phyloP scores from a whole-genome alignment of 495 filamentous ascomycete species.

The Penicillium desertorum region DNA sequence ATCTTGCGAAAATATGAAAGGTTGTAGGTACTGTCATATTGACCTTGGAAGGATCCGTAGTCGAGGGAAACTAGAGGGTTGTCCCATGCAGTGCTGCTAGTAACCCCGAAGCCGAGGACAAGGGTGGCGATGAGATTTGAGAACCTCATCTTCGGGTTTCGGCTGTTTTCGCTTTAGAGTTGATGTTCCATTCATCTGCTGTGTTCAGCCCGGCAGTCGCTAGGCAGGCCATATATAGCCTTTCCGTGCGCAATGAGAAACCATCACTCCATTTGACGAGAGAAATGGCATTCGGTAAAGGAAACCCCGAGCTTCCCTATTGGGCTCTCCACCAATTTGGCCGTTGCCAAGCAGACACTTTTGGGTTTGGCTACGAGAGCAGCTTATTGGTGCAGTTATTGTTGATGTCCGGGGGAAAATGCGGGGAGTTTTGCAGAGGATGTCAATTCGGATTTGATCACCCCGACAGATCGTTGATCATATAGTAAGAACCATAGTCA shows the following conservation, averaged over 20 bases:
- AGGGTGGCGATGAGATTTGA: neutral
- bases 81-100: constrained; percentile 19
- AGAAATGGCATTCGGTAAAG: neutral
- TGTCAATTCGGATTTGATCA: constrained; percentile 19
- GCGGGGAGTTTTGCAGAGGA: constrained; percentile 15
- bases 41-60: constrained; percentile 60
- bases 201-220: neutral
- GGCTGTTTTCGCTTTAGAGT: neutral
- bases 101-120: constrained; percentile 13
- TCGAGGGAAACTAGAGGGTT: constrained; percentile 41
- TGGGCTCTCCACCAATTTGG: neutral
- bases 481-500: neutral
- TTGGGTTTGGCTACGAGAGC: neutral
- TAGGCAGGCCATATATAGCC: constrained; percentile 14
- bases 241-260: neutral
- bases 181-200: neutral
- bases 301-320: neutral
- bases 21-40: constrained; percentile 52
- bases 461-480: constrained; percentile 13
- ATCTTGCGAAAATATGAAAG: constrained; percentile 57
- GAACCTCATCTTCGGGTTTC: constrained; percentile 13
- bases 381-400: constrained; percentile 31
- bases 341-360: neutral
- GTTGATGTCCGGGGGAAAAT: constrained; percentile 18
- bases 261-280: neutral